Percentiles rank a stretch among this genome's conserved stretches.
Conservation (phyloP, 2,329 filamentous ascomycete genomes). For the Microsporum audouinii region DNA sequence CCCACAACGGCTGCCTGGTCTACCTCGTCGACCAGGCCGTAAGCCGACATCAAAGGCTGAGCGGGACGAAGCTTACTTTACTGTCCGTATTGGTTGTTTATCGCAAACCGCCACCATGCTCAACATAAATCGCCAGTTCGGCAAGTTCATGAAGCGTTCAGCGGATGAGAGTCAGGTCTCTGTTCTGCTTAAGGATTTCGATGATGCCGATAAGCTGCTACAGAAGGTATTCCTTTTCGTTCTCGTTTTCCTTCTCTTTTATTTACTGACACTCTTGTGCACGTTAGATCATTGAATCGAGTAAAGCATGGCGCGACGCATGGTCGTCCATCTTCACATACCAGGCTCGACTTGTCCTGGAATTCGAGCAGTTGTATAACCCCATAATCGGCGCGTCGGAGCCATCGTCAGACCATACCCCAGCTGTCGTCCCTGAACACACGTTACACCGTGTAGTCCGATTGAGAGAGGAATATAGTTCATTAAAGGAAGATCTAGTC, state of each 20-base stretch:
- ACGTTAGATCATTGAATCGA: conserved; percentile 60
- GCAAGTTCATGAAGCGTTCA: conserved; percentile 57
- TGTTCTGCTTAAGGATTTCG: conserved; percentile 64
- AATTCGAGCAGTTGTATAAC: conserved; percentile 63
- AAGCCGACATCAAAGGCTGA: background rate
- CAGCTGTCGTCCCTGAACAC: conserved; percentile 49
- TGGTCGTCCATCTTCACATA: conserved; percentile 62
- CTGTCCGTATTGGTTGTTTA: background rate
- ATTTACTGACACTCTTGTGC: background rate
- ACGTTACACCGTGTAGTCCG: conserved; percentile 54
- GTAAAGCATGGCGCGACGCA: conserved; percentile 64
- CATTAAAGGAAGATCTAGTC: conserved; percentile 58
- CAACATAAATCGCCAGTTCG: conserved; percentile 59
- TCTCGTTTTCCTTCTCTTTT: background rate
- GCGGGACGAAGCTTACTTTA: background rate
- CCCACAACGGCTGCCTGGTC: background rate
- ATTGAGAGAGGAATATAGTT: conserved; percentile 56
- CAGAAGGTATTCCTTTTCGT: conserved; percentile 46
- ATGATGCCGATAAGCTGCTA: conserved; percentile 65
- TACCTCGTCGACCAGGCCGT: background rate
- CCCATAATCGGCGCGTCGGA: conserved; percentile 58
- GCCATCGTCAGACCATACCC: conserved; percentile 44
- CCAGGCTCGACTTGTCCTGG: conserved; percentile 55
- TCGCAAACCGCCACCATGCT: conserved; percentile 23
- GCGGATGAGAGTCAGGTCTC: conserved; percentile 68